Conservation (phyloP, 1,284 basidiomycete genomes). For the Cronartium quercuum region DNA sequence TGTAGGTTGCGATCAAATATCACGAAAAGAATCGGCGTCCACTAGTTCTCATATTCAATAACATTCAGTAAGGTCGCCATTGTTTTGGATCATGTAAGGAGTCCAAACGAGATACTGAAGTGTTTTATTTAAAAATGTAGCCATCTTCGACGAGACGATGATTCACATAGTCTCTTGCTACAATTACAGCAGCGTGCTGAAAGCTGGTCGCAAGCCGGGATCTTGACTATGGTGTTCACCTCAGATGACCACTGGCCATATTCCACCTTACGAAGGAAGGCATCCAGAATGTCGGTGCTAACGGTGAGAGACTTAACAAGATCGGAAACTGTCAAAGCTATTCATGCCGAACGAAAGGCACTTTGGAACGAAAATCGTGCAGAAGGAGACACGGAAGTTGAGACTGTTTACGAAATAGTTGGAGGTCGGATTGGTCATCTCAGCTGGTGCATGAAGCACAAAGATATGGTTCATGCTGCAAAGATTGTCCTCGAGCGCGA, state of each 20-base stretch:
- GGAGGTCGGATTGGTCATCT: constrained; percentile 33
- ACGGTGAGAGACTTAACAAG: constrained; percentile 28
- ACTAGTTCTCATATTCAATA: constrained; percentile 32
- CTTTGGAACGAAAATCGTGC: constrained; percentile 22
- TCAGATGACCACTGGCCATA: constrained; percentile 40
- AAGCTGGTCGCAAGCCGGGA: constrained; percentile 35
- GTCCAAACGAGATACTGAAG: neutral
- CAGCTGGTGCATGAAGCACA: constrained; percentile 32
- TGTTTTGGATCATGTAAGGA: neutral
- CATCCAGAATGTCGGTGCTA: constrained; percentile 26
- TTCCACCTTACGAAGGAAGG: constrained; percentile 10
- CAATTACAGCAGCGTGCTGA: constrained; percentile 35
- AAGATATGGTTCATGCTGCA: constrained; percentile 35
- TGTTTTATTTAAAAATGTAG: neutral
- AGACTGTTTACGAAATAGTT: constrained; percentile 12
- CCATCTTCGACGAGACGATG: constrained; percentile 27
- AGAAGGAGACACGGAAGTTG: constrained; percentile 16
- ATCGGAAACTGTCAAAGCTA: constrained; percentile 20
- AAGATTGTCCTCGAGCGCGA: constrained; percentile 24
- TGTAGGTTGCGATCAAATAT: constrained; percentile 33
- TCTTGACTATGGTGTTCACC: constrained; percentile 33
- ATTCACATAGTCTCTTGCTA: constrained; percentile 27
- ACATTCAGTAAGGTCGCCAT: constrained; percentile 29
- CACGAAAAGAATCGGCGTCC: constrained; percentile 16
- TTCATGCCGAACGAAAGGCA: constrained; percentile 23